Evolutionary conservation across 2,329 filamentous ascomycete genomes (phyloP).

Genomic region (Fusarium oligoseptatum): DNA sequence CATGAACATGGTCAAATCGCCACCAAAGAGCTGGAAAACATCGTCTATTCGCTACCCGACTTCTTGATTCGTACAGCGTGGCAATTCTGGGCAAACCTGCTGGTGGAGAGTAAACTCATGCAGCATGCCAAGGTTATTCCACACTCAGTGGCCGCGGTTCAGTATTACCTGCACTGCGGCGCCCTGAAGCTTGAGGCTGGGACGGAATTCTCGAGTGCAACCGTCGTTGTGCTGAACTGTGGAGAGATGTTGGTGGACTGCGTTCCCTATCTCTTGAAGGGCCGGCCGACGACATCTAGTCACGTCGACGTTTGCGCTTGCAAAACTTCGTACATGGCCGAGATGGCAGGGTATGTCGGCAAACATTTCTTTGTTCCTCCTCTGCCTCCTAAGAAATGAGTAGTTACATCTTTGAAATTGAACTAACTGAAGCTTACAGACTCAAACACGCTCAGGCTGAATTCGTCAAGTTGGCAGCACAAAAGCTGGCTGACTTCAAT

Average conservation of each 20-base stretch:
- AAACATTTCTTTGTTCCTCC: not conserved
- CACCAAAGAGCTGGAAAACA: conserved; percentile 9
- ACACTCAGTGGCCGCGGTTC: conserved; percentile 14
- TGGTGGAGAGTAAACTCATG: conserved; percentile 14
- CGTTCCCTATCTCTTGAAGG: conserved; percentile 12
- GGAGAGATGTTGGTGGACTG: conserved; percentile 14
- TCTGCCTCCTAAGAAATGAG: not conserved
- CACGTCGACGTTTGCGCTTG: not conserved
- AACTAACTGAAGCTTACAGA: not conserved
- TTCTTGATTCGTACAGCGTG: conserved; percentile 8
- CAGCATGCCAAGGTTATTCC: conserved; percentile 25
- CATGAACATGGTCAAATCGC: not conserved
- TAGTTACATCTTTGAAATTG: not conserved
- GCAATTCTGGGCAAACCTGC: not conserved
- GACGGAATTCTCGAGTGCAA: not conserved
- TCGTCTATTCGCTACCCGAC: conserved; percentile 13
- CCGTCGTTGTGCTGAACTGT: conserved; percentile 16
- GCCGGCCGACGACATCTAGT: not conserved
- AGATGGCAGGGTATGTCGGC: conserved; percentile 10
- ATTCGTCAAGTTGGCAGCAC: not conserved
- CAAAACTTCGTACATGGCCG: conserved; percentile 14
- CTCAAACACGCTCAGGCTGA: not conserved
- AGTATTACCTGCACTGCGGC: conserved; percentile 15
- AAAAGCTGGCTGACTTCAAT: not conserved
- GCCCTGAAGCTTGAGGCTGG: not conserved